Base-by-base conservation (phyloP, 257 asterid genomes). In the Plantago major region DNA sequence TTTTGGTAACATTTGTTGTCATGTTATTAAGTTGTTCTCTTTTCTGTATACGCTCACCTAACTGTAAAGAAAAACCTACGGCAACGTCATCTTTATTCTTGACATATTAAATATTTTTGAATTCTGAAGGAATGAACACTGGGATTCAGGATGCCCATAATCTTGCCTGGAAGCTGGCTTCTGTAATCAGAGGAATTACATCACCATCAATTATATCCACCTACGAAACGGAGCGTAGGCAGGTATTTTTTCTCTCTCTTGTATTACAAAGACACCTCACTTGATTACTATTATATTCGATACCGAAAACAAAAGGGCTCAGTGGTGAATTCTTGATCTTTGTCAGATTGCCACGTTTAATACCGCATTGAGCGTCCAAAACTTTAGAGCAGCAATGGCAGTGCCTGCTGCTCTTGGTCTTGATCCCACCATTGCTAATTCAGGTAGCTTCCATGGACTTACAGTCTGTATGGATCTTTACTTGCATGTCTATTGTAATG, bases 321-420 rank as follows among this genome's bases (percentile, higher is more conserved):
- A n/a, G n/a, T n/a, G n/a, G n/a, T n/a, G n/a, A n/a, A n/a, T n/a
- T n/a, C n/a, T n/a, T n/a, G n/a, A n/a, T n/a, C n/a, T n/a, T n/a
- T n/a, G n/a, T n/a, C n/a, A n/a, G n/a, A n/a, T n/a, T n/a, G n/a
- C n/a, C n/a, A n/a, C n/a, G n/a, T n/a, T n/a, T n/a, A n/a, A n/a
- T n/a, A n/a, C n/a, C n/a, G 78, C 71, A 51, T 81, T 92, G 13
- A 92, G 99, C 46, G 87, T 92, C 22, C 57, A 92, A 81, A 92
- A 89, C 83, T 89, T 86, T 67, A 83, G 77, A 81, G 95, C 97
- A 45, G 97, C 97, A 42, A 83, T 81, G 95, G 79, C 76, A 55
- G 92, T 92, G 74, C 97, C 97, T 76, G 85, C 99, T 76, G 88
- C 95, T 67, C 97, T 92, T 72, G 99, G 99, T 60, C 93, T 92